Percentiles rank a stretch among this genome's conserved stretches.
Evolutionary conservation across 495 filamentous ascomycete species (phyloP).

Genomic region (Amorphotheca resinae): DNA sequence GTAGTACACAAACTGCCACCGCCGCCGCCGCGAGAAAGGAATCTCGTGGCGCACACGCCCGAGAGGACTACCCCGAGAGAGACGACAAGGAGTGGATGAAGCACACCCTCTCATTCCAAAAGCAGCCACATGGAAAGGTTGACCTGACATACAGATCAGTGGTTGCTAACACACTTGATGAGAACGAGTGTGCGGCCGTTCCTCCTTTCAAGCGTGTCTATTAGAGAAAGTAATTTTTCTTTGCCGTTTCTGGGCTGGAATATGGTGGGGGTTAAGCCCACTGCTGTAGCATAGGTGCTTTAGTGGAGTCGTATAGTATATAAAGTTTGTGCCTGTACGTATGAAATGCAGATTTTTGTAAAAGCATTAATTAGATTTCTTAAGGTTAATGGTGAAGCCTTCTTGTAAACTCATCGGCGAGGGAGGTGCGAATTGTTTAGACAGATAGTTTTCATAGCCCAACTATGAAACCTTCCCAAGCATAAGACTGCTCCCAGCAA

Average conservation of each 20-base stretch:
- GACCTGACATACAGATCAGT: constrained; percentile 70
- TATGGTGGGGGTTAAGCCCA: constrained; percentile 3
- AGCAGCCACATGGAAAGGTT: constrained; percentile 67
- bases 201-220: constrained; percentile 82
- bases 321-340: not conserved
- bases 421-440: too few relatives aligned
- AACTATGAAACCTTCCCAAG: too few relatives aligned
- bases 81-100: constrained; percentile 98
- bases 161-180: constrained; percentile 66
- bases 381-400: too few relatives aligned
- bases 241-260: not conserved
- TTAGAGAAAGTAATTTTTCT: constrained; percentile 9
- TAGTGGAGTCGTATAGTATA: constrained; percentile 5
- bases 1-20: constrained; percentile 69
- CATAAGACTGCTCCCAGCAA: too few relatives aligned
- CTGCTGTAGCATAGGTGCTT: constrained; percentile 12
- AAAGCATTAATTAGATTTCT: not conserved
- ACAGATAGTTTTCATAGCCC: too few relatives aligned
- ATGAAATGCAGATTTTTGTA: not conserved
- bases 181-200: constrained; percentile 77
- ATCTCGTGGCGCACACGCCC: constrained; percentile 85
- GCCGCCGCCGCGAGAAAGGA: constrained; percentile 84
- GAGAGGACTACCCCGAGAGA: constrained; percentile 89
- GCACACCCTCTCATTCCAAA: constrained; percentile 91
- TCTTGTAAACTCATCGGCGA: too few relatives aligned